Base-by-base conservation (phyloP, 495 filamentous ascomycete genomes). In the Annulohypoxylon maeteangense region DNA sequence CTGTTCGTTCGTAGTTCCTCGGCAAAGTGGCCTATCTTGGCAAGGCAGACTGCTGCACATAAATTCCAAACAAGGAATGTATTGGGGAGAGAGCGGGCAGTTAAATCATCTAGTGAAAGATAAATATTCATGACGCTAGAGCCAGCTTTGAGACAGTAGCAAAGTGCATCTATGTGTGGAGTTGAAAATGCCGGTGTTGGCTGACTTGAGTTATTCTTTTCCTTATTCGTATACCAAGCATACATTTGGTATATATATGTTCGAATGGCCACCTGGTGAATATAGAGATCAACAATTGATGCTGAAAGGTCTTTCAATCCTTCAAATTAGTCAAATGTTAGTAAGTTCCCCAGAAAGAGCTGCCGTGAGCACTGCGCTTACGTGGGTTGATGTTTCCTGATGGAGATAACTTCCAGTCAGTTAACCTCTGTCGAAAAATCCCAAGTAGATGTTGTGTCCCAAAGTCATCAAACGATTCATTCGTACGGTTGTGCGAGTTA, bases 381-480 rank as follows among this genome's bases (percentile, higher is more conserved):
- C 70, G 59, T 25, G 36, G 53, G 16, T 72, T 47, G 2, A 72
- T 48, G 12, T 40, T 40, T 50, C 59, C 60, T 32, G 53, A 61
- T 5, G 36, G 38, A 3, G 38, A 72, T 55, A 31, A 12, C 14
- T 64, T 72, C 70, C 70, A 72, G 12, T 68, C 51, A 32, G 59
- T 47, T 47, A 72, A 40, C 22, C 55, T 60, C 55, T 68, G 70
- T n/a, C 60, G 53, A 27, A 68, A 72, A 22, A 55, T 60, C 5
- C 60, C 47, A 2, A 72, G 59, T 18, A 72, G 11, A 51, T 72
- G 70, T 10, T 72, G 70, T 10, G 60, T 72, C 32, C 65, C 59
- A 18, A 68, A 68, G 54, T 72, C 64, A 27, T 72, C 65, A 34
- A 64, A 72, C 0, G 64, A 68, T 42, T 72, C 64, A 25, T 68